phyloP scores from a whole-genome alignment of 352 stramenopile species.

The Globisporangium canariense region DNA sequence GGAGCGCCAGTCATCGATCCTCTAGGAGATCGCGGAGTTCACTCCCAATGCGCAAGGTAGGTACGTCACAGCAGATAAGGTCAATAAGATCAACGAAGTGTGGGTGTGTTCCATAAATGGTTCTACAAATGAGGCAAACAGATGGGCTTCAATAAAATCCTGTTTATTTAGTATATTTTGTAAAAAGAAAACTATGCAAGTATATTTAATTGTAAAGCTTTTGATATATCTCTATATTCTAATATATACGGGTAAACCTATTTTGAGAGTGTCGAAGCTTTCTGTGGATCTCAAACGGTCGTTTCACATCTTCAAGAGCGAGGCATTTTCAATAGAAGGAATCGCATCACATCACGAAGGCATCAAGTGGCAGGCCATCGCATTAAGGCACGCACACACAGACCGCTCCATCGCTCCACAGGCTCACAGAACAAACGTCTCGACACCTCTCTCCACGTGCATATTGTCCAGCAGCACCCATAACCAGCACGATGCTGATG shows the following conservation, averaged over 20 bases:
- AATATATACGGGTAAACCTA: not conserved
- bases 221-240: no score
- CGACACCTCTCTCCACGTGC: not conserved
- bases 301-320: slow-evolving; percentile 2
- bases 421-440: not conserved
- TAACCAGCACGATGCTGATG: not conserved
- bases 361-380: not conserved
- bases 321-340: not conserved
- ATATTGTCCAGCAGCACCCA: slow-evolving; percentile 2
- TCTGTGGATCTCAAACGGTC: slow-evolving; percentile 9
- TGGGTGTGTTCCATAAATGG: no score
- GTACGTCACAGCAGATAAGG: no score
- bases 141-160: not conserved
- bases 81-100: no score
- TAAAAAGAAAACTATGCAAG: no score
- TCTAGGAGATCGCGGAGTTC: slow-evolving; percentile 87
- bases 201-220: no score
- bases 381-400: not conserved
- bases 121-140: not conserved
- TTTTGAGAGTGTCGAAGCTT: not conserved
- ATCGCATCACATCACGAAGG: not conserved
- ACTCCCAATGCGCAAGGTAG: slow-evolving; percentile 87
- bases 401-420: not conserved
- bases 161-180: not conserved
- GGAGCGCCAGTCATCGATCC: slow-evolving; percentile 57